Evolutionary conservation across 352 stramenopile genomes (phyloP).

Genomic region (Pythium myriotylum): DNA sequence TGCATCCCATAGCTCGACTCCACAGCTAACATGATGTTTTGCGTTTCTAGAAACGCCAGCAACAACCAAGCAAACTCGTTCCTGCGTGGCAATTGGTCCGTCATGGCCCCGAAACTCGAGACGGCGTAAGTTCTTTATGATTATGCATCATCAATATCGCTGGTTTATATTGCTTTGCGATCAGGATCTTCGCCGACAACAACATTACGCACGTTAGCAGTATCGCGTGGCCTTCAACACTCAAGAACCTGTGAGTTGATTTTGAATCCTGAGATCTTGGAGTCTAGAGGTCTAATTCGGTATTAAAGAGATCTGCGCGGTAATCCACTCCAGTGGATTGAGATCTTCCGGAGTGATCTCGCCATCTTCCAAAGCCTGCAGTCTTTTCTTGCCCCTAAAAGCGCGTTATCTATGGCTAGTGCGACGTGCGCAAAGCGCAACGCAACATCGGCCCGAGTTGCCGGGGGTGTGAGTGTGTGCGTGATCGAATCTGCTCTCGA

Average conservation of each 20-base stretch:
- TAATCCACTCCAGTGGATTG: conserved; percentile 8
- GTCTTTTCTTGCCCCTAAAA: neutral
- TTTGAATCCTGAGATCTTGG: neutral
- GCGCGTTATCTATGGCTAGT: neutral
- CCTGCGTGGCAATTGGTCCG: too few species aligned
- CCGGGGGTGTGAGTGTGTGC: neutral
- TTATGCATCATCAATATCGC: too few species aligned
- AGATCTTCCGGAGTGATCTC: conserved; percentile 1
- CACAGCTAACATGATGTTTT: too few species aligned
- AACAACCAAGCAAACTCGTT: too few species aligned
- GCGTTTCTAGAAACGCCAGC: too few species aligned
- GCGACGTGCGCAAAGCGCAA: neutral
- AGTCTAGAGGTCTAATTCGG: too few species aligned
- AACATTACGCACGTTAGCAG: neutral
- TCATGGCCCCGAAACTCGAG: too few species aligned
- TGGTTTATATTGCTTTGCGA: too few species aligned
- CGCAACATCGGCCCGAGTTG: neutral
- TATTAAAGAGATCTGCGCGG: conserved; percentile 5
- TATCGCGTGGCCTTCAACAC: neutral
- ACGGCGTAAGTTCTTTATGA: too few species aligned
- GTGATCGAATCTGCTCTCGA: neutral
- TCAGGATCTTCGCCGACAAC: too few species aligned
- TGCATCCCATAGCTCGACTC: too few species aligned
- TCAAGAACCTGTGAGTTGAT: conserved; percentile 1
- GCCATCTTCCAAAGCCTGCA: neutral